Conservation (phyloP, 2,329 filamentous ascomycete species). For the Colletotrichum zoysiae region DNA sequence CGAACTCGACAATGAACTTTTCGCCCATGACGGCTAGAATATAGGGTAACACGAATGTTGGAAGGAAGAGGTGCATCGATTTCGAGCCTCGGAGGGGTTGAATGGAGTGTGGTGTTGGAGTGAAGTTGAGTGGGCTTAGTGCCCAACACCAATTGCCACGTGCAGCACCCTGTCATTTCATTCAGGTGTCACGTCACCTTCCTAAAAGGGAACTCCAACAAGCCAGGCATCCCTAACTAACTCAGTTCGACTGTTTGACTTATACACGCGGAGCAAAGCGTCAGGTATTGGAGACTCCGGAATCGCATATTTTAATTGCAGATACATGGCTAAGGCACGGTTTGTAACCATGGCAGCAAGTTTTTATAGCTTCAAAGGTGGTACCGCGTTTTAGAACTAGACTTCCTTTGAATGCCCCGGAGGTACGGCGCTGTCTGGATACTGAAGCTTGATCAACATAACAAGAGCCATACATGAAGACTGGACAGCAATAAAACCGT, state of each 20-base stretch:
- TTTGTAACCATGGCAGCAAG: too few relatives aligned
- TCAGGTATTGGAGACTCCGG: background rate
- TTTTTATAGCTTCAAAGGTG: too few relatives aligned
- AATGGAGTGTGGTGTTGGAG: background rate
- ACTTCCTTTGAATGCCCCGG: too few relatives aligned
- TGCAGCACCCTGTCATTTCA: background rate
- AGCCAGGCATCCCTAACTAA: too few relatives aligned
- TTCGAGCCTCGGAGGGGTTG: background rate
- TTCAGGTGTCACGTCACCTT: constrained; percentile 9
- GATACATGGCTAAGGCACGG: background rate
- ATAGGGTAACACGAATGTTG: background rate
- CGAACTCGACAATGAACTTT: constrained; percentile 40
- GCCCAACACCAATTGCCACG: background rate
- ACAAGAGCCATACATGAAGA: background rate
- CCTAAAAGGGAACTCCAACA: background rate
- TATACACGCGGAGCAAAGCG: background rate
- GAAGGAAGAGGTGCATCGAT: background rate
- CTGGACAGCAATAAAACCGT: background rate
- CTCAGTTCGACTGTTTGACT: background rate
- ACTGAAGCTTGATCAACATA: background rate
- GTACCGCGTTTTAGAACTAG: too few relatives aligned
- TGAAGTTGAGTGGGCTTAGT: background rate
- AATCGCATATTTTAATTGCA: background rate
- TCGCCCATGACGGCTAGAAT: constrained; percentile 24
- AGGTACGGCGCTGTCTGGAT: background rate